Evolutionary conservation across 371 early-diverging fungal species (phyloP), one percentile per base, ranked within the genome.

Genomic region (Mortierella sp.): DNA sequence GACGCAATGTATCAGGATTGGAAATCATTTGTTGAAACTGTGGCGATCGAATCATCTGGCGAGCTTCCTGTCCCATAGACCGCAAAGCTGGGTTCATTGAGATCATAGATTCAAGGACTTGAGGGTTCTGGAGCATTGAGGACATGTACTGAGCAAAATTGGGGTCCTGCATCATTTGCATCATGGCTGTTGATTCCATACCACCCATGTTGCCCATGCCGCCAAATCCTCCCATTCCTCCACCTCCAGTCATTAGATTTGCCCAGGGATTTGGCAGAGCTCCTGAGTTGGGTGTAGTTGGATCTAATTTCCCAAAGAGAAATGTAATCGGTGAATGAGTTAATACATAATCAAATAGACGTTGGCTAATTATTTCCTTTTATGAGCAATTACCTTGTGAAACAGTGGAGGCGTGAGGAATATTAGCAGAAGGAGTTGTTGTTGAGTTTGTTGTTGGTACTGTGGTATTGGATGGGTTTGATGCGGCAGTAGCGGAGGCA

Each of bases 1-100:
- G 86, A 26, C 93, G 89, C 78, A 97, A 85, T 57, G 91, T 78
- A n/a, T 96, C 90, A 10, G 97, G 97, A 77, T 96, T 93, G 51
- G 93, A 79, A 67, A 96, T 87, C 92, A 97, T 94, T 32, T 91
- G 89, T 83, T 93, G 88, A 71, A 97, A 94, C 73, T 92, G 91
- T 0, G 94, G 94, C 62, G 93, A 90, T 49, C 86, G 87, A 86
- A 95, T 84, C 87, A 93, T 90, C 66, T 87, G 86, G 55, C 96
- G 91, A 76, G 95, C 88, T 83, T 96, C 91, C 22, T 97, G 96
- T 10, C 93, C 95, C 88, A 95, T 91, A 65, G 84, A 78, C 40
- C 93, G 90, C 16, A 97, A 78, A 68, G 91, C 90, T 58, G 97
- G 97, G 83, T 96, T 96, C 68, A 88, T 88, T 14, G 91, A 89